Percentiles rank a stretch among this genome's conserved stretches.
Conservation (phyloP, 139 green algal species). For the Micractinium sp. region DNA sequence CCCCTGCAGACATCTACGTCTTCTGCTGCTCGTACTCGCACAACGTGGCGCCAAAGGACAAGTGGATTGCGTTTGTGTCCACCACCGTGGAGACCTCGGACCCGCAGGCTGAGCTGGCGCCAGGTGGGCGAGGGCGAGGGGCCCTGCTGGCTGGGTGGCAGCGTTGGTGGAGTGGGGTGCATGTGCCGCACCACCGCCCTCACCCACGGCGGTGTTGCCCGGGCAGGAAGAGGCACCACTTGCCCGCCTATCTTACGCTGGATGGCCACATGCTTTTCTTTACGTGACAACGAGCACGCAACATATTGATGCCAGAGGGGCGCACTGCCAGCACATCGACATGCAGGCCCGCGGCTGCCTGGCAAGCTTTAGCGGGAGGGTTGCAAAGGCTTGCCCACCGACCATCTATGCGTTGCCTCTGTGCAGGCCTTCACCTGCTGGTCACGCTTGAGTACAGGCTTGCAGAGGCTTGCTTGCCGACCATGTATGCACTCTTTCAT, state of each 20-base stretch:
- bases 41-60: conserved; percentile 89
- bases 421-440: conserved; percentile 88
- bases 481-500: too few relatives aligned
- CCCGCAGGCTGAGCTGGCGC: conserved; percentile 68
- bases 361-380: neutral
- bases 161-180: too few relatives aligned
- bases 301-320: too few relatives aligned
- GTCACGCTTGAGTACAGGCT: conserved; percentile 95
- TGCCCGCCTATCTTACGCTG: too few relatives aligned
- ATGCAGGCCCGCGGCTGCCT: neutral
- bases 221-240: too few relatives aligned
- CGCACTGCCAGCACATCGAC: too few relatives aligned
- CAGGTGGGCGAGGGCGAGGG: conserved; percentile 10
- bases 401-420: too few relatives aligned
- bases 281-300: too few relatives aligned
- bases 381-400: neutral
- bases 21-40: conserved; percentile 96
- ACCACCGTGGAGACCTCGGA: conserved; percentile 91
- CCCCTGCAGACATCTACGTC: conserved; percentile 93
- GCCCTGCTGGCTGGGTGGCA: too few relatives aligned
- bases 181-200: too few relatives aligned
- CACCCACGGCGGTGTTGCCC: too few relatives aligned
- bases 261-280: too few relatives aligned
- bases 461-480: conserved; percentile 60
- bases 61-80: conserved; percentile 98